A percentile compares a stretch with the other conserved stretches of the same genome.
phyloP scores from a whole-genome alignment of 257 asterid genomes.

The Solanum medicagineum region DNA sequence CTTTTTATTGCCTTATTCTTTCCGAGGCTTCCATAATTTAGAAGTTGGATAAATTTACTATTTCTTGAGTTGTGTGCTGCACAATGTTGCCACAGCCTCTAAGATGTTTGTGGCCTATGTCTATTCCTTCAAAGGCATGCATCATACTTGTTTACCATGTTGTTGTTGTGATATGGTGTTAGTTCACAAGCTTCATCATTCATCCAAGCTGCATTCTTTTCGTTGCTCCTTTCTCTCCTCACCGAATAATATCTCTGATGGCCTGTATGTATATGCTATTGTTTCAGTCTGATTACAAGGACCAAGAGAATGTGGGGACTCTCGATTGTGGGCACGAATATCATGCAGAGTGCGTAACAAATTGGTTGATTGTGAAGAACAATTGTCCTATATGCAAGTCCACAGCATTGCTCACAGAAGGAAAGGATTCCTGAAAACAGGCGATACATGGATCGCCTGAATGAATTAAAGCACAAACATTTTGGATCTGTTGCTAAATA shows the following conservation, averaged over 20 bases:
- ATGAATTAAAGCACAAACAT: not conserved
- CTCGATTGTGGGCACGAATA: constrained; percentile 70
- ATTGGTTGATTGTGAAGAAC: constrained; percentile 66
- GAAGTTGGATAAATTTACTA: not conserved
- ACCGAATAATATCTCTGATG: not conserved
- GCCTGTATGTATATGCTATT: not conserved
- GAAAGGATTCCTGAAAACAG: constrained; percentile 16
- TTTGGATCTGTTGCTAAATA: constrained; percentile 14
- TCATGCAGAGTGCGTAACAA: constrained; percentile 59
- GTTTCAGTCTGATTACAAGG: constrained; percentile 44
- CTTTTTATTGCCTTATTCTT: not conserved
- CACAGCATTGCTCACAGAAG: constrained; percentile 31
- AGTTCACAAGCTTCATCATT: not conserved
- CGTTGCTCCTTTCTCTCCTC: not conserved
- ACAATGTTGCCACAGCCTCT: not conserved
- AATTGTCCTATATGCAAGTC: constrained; percentile 75
- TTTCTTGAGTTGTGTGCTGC: not conserved
- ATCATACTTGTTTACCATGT: not conserved
- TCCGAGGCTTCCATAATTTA: not conserved
- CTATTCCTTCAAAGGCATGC: not conserved
- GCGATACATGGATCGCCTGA: not conserved
- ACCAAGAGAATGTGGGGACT: constrained; percentile 34
- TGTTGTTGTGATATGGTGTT: not conserved
- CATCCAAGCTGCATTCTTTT: not conserved
- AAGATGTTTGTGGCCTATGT: not conserved